Evolutionary conservation across 169 alveolate genomes (phyloP).

Genomic region (Theileria orientalis): DNA sequence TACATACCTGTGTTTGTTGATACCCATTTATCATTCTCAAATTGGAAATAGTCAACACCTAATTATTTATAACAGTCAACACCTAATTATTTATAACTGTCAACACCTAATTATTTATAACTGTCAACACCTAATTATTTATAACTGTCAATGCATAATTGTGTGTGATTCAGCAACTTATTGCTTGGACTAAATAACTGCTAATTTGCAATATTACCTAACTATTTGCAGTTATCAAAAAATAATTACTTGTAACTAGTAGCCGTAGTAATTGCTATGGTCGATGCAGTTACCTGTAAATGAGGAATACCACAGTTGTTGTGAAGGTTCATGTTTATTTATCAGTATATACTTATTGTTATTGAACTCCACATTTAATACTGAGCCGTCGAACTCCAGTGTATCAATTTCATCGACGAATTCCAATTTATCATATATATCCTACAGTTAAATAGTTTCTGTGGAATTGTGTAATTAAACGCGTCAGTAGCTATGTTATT

Average conservation of each 20-base stretch:
- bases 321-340: slow-evolving; percentile 64
- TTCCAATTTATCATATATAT: slow-evolving; percentile 44
- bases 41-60: slow-evolving; percentile 59
- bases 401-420: slow-evolving; percentile 39
- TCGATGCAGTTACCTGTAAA: no score
- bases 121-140: neutral
- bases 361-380: slow-evolving; percentile 38
- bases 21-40: slow-evolving; percentile 41
- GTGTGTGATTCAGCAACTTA: no score
- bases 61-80: neutral
- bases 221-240: no score
- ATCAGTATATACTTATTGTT: slow-evolving; percentile 42
- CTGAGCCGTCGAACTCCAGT: slow-evolving; percentile 56
- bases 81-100: neutral
- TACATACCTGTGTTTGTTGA: slow-evolving; percentile 54
- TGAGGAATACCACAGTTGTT: slow-evolving; percentile 61
- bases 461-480: neutral
- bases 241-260: no score
- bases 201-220: no score
- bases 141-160: neutral
- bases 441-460: slow-evolving; percentile 22
- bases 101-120: no score
- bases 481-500: neutral
- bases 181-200: no score
- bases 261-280: no score